Conservation (phyloP, 2,329 filamentous ascomycete species). For the Cytospora paraplurivora region DNA sequence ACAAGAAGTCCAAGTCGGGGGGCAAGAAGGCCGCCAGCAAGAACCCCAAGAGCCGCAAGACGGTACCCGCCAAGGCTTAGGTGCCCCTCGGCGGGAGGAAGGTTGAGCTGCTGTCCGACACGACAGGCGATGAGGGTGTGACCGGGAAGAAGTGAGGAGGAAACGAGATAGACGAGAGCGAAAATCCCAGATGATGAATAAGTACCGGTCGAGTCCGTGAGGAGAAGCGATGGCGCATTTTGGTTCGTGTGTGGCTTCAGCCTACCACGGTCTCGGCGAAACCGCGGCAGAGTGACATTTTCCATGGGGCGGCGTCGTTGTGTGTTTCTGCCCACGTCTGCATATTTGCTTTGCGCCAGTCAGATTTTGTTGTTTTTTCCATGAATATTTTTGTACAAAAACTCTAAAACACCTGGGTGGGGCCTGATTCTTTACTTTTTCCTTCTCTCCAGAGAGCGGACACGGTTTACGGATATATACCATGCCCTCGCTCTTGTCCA, state of each 20-base stretch:
- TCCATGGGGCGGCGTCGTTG: background rate
- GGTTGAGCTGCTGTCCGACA: too few relatives aligned
- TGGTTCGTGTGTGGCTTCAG: background rate
- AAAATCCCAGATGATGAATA: background rate
- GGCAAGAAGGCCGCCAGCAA: slow-evolving; percentile 42
- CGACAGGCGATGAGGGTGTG: background rate
- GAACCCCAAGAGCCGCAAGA: slow-evolving; percentile 53
- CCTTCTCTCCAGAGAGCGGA: slow-evolving; percentile 2
- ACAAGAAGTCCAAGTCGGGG: slow-evolving; percentile 51
- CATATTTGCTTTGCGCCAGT: background rate
- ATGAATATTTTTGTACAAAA: background rate
- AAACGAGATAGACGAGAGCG: background rate
- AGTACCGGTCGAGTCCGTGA: background rate
- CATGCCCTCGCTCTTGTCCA: background rate
- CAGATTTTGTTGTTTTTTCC: background rate
- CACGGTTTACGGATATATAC: background rate
- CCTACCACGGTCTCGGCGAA: background rate
- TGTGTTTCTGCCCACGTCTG: background rate
- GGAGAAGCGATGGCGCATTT: background rate
- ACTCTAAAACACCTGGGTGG: background rate
- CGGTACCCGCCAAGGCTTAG: slow-evolving; percentile 24
- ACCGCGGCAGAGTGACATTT: background rate
- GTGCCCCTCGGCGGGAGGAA: background rate
- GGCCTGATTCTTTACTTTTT: background rate
- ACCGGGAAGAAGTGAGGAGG: background rate